Percentiles rank a stretch among this genome's conserved stretches.
Evolutionary conservation across 2,329 filamentous ascomycete species (phyloP).

Genomic region (Pyrenochaeta sp.): DNA sequence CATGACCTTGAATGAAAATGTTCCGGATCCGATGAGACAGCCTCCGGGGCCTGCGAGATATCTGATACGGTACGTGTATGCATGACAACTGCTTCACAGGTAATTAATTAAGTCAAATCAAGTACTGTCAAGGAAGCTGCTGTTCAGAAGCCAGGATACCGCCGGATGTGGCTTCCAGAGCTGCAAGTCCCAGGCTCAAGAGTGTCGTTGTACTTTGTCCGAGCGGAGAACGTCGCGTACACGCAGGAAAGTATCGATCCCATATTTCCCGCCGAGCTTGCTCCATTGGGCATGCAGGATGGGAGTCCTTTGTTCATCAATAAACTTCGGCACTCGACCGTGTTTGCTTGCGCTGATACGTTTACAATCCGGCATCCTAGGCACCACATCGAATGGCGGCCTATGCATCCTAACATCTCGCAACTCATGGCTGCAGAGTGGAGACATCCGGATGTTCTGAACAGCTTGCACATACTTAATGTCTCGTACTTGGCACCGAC

Average conservation of each 20-base stretch:
- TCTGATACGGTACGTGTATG: constrained; percentile 7
- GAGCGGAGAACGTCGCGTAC: constrained; percentile 11
- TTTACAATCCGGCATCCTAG: constrained; percentile 12
- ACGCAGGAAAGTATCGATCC: constrained; percentile 9
- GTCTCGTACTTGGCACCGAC: constrained; percentile 10
- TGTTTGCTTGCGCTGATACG: constrained; percentile 16
- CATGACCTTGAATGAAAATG: constrained; percentile 10
- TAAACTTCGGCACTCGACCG: constrained; percentile 11
- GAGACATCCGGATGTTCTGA: constrained; percentile 4
- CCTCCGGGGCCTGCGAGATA: not conserved
- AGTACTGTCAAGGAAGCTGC: constrained; percentile 11
- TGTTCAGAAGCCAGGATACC: constrained; percentile 1
- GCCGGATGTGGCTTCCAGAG: constrained; percentile 10
- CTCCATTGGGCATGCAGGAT: not conserved
- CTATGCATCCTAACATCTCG: constrained; percentile 14
- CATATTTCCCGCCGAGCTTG: constrained; percentile 13
- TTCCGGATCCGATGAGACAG: constrained; percentile 2
- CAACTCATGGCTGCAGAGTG: constrained; percentile 4
- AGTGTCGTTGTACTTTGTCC: constrained; percentile 15
- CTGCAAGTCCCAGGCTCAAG: constrained; percentile 10
- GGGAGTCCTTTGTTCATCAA: constrained; percentile 7
- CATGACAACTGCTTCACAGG: not conserved
- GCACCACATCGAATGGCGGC: constrained; percentile 6
- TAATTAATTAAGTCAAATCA: not conserved
- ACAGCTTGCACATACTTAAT: constrained; percentile 19